Base-by-base conservation (phyloP, 768 basidiomycete species). In the Lenzites betulinus region DNA sequence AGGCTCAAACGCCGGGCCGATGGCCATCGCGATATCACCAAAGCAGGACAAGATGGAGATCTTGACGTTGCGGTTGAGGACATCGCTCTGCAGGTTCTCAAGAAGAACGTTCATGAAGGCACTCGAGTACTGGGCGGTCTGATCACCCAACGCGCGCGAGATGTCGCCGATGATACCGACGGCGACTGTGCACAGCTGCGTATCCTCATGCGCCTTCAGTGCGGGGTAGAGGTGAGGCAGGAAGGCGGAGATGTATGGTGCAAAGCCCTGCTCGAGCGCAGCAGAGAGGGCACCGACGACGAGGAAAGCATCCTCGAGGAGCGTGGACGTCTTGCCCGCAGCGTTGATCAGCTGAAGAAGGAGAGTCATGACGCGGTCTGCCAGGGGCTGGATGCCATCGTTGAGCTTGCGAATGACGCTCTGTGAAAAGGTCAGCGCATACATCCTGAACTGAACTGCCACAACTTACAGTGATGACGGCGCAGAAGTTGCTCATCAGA, bases 151-250 rank as follows among this genome's bases (percentile, higher is more conserved):
- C 1, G 95, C 95, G 55, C 96, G 91, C n/a, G 94, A 93, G 54
- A 98, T 87, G 67, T 99, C 97, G 8, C 95, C 94, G 56, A 98
- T 92, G 65, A 97, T 86, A 65, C 96, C 96, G 48, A 98, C 92
- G 16, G 95, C 94, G 55, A 98, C 93, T 7, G 89, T 95, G 78
- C 94, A 97, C 23, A 98, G 81, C 70, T 97, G 94, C 42, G 93
- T 92, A 75, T 98, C 97, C 72, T 98, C 95, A 70, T 94, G 89
- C 0, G 92, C 85, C 67, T 91, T 89, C 65, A 99, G 87, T 20
- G 96, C 96, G 20, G 90, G 84, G 75, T 89, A 89, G 39, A 99
- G 82, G 81, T 79, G 94, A 3, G 88, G 92, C 28, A 95, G 74
- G 81, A 96, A 94, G 1, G 92, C 88, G 15, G 81, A 75, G 66